Percentiles rank a stretch among this genome's conserved stretches.
phyloP scores from a whole-genome alignment of 345 rosid species.

The Xanthoceras sorbifolium region DNA sequence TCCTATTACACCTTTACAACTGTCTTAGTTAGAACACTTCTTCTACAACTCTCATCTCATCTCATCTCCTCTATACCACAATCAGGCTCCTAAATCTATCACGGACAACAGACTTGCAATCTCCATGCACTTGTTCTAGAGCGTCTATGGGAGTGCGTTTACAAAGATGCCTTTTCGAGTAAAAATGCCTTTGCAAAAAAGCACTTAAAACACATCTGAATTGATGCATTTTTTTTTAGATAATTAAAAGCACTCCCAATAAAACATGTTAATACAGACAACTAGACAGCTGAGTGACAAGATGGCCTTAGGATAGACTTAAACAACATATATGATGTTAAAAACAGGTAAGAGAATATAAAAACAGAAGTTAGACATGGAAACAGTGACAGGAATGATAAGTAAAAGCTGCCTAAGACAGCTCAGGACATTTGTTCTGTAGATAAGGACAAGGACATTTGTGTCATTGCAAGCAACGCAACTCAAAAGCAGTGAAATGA shows the following conservation, averaged over 20 bases:
- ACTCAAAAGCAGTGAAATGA: no score
- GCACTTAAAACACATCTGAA: not conserved
- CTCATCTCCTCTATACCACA: not conserved
- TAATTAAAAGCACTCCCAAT: not conserved
- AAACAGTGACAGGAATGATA: no score
- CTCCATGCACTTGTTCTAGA: not conserved
- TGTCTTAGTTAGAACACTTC: slow-evolving; percentile 31
- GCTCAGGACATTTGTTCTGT: no score
- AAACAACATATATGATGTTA: no score
- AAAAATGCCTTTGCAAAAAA: not conserved
- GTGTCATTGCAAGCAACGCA: no score
- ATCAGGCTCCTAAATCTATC: slow-evolving; percentile 6
- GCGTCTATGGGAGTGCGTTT: not conserved
- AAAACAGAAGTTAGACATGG: no score
- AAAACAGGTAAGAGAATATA: no score
- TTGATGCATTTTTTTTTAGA: not conserved
- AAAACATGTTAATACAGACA: no score
- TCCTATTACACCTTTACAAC: slow-evolving; percentile 26
- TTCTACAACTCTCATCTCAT: slow-evolving; percentile 23
- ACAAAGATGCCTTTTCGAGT: not conserved
- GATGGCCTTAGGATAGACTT: no score
- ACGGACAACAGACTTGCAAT: slow-evolving; percentile 6
- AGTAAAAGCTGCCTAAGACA: no score
- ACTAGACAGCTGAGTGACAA: no score
- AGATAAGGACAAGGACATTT: no score